Conservation (phyloP, 768 basidiomycete species). For the Serendipita sp. region DNA sequence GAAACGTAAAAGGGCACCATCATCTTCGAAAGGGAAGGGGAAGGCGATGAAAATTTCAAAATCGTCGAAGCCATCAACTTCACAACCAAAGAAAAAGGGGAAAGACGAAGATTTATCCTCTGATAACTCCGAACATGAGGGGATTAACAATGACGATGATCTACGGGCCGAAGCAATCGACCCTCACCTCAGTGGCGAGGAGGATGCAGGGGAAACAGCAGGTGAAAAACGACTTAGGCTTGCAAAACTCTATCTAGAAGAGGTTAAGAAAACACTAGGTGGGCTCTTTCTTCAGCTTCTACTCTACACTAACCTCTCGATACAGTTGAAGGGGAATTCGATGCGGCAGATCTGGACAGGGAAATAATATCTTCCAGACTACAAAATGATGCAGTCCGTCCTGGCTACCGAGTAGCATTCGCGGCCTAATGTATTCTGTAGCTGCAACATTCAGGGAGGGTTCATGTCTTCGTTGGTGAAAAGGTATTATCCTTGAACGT, state of each 20-base stretch:
- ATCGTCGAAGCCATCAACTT: conserved; percentile 20
- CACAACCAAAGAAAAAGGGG: conserved; percentile 17
- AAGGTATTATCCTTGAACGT: conserved; percentile 28
- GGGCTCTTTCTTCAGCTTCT: conserved; percentile 16
- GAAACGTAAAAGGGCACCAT: conserved; percentile 17
- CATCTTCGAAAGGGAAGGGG: conserved; percentile 29
- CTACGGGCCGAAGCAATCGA: conserved; percentile 39
- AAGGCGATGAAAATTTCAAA: conserved; percentile 36
- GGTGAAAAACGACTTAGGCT: conserved; percentile 84
- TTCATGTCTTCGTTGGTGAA: conserved; percentile 67
- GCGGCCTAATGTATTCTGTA: conserved; percentile 5
- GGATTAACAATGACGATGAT: conserved; percentile 55
- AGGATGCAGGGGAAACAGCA: conserved; percentile 78
- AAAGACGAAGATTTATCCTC: conserved; percentile 26
- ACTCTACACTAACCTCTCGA: neutral
- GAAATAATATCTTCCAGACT: conserved; percentile 82
- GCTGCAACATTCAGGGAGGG: conserved; percentile 73
- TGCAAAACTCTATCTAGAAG: conserved; percentile 79
- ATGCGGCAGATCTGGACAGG: conserved; percentile 89
- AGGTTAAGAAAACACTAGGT: conserved; percentile 61
- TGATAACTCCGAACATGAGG: conserved; percentile 21
- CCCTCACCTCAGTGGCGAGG: conserved; percentile 52
- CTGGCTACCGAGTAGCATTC: neutral
- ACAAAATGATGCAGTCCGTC: conserved; percentile 66
- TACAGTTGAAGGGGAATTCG: conserved; percentile 73